Percentiles rank a stretch among this genome's conserved stretches.
These are phyloP conservation scores for Sclerotinia subarctica DNA, from an alignment of 2,329 filamentous ascomycete species.

Conservation along the genomic window DNA sequence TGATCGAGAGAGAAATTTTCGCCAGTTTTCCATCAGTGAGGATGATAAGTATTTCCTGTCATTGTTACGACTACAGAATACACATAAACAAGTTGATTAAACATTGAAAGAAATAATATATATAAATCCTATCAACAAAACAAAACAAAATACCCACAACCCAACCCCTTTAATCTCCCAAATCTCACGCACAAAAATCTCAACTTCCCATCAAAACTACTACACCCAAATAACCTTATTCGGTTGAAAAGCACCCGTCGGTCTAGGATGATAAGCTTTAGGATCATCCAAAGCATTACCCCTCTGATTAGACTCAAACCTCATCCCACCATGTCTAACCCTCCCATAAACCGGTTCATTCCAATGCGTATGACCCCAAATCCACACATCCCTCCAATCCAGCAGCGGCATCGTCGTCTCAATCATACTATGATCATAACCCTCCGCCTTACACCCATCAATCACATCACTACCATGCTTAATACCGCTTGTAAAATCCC, in stretches of 20 bases:
- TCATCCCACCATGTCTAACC: constrained; percentile 2
- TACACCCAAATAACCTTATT: neutral
- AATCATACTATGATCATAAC: constrained; percentile 8
- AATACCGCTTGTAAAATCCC: neutral
- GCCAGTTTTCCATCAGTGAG: no score
- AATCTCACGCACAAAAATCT: no score
- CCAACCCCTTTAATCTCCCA: neutral
- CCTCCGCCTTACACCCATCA: neutral
- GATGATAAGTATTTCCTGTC: neutral
- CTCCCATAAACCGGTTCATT: neutral
- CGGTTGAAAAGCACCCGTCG: neutral
- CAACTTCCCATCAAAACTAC: neutral
- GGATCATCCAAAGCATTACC: neutral
- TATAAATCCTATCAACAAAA: neutral
- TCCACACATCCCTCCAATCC: constrained; percentile 11
- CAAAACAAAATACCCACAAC: neutral
- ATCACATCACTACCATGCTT: constrained; percentile 5
- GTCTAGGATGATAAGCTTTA: neutral
- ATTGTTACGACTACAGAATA: neutral
- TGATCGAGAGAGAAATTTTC: neutral
- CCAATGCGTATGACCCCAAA: constrained; percentile 16
- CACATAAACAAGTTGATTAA: neutral
- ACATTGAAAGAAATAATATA: neutral
- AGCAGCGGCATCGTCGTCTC: constrained; percentile 6
- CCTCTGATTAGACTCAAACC: constrained; percentile 3